phyloP scores from a whole-genome alignment of 768 basidiomycete genomes.

The Tulasnella sp. region DNA sequence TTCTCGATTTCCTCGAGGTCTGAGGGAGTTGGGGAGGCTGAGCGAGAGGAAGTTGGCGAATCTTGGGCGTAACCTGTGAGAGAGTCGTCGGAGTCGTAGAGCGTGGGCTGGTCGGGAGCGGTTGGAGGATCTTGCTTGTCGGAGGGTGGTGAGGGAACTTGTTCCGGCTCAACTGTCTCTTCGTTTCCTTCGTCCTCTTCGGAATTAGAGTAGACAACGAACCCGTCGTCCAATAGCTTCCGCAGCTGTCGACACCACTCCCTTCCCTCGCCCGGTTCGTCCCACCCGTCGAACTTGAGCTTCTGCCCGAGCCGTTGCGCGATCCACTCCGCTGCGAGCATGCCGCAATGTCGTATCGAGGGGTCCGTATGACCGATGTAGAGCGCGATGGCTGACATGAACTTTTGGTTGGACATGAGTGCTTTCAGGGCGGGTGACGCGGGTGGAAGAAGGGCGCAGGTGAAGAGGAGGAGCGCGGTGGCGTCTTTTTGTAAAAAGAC shows the following conservation, averaged over 20 bases:
- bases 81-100: conserved; percentile 68
- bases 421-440: conserved; percentile 35
- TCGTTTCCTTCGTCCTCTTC: conserved; percentile 39
- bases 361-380: conserved; percentile 74
- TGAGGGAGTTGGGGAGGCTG: conserved; percentile 67
- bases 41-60: conserved; percentile 51
- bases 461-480: conserved; percentile 57
- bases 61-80: conserved; percentile 64
- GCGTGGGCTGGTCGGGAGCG: conserved; percentile 21
- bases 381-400: conserved; percentile 55
- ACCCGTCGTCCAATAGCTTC: conserved; percentile 19
- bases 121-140: conserved; percentile 2
- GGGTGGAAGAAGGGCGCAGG: conserved; percentile 47
- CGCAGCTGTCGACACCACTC: conserved; percentile 55
- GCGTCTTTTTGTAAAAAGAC: conserved; percentile 46
- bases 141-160: neutral
- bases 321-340: conserved; percentile 80
- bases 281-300: conserved; percentile 76
- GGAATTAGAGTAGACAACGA: neutral
- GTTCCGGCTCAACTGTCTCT: conserved; percentile 12
- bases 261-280: conserved; percentile 55
- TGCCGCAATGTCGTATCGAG: conserved; percentile 74
- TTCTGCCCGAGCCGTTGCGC: conserved; percentile 50
- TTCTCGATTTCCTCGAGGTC: conserved; percentile 74
- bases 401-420: conserved; percentile 42